Base-by-base conservation (phyloP, 345 rosid genomes). In the Sisymbrium altissimum region DNA sequence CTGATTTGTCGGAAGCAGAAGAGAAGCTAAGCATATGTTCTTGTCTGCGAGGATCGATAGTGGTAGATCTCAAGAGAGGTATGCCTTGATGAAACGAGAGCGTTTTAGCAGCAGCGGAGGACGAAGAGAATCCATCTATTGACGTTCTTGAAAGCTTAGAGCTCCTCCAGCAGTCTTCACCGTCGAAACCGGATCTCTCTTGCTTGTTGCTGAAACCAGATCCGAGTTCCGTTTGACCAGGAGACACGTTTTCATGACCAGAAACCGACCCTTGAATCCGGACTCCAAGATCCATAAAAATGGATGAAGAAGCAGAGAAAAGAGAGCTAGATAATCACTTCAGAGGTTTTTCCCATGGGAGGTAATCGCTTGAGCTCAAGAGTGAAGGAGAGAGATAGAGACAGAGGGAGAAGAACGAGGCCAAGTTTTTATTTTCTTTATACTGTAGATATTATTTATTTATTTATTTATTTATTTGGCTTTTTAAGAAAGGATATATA, bases 21-120 rank as follows among this genome's bases (percentile, higher is more conserved):
- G 80, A 86, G 79, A 87, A 87, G 82, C 86, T 87, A 50, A 81
- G 78, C 86, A 89, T 81, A 29, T 86, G 87, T 50, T 78, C 84
- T 32, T 79, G 83, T 5, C 77, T 83, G 35, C 76, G 57, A 74
- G 79, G 36, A 68, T 73, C 80, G 60, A 75, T 4, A 52, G 83
- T 30, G 77, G 73, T 83, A 86, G 90, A 87, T 86, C 96, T 86
- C 82, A 86, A 39, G 41, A 83, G 66, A 69, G 86, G 77, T 38
- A 69, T 64, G 36, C 66, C 69, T 45, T 82, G 85, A 72, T 81
- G 86, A 78, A 86, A 82, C 69, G 83, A 69, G 77, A 84, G 53
- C 78, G 87, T 35, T 75, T 72, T 64, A 7, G 80, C 32, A 7
- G 25, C 44, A 23, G 68, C 21, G 25, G 67, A 55, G 2, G 77